A percentile compares a stretch with the other conserved stretches of the same genome.
Evolutionary conservation across 2,329 filamentous ascomycete species (phyloP).

Genomic region (Aureobasidium vineae): DNA sequence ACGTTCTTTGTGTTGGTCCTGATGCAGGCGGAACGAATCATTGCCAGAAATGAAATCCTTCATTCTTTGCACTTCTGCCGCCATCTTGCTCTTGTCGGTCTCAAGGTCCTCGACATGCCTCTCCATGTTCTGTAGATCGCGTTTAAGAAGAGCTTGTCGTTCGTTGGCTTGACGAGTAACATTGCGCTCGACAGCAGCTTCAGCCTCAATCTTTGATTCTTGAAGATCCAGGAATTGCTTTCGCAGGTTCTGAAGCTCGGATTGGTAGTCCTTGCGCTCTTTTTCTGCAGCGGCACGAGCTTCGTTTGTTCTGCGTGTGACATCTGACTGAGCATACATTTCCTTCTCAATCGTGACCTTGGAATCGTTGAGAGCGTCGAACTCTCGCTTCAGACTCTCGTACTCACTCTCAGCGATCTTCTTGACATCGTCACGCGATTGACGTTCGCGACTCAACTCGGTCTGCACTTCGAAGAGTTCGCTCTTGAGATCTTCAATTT

Average conservation of each 20-base stretch:
- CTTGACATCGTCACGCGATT: conserved; percentile 91
- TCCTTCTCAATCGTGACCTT: conserved; percentile 99
- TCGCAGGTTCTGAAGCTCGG: conserved; percentile 77
- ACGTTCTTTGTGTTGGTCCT: conserved; percentile 92
- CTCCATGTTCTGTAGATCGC: conserved; percentile 77
- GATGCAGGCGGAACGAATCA: conserved; percentile 81
- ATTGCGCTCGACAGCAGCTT: conserved; percentile 74
- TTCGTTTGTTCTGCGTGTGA: conserved; percentile 80
- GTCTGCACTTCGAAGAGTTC: conserved; percentile 82
- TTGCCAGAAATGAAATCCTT: conserved; percentile 86
- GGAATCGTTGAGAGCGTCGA: conserved; percentile 80
- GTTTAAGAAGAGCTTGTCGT: conserved; percentile 71
- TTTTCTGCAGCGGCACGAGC: conserved; percentile 75
- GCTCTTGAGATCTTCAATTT: conserved; percentile 82
- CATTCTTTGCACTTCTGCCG: conserved; percentile 76
- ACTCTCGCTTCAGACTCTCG: conserved; percentile 77
- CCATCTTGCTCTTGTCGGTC: conserved; percentile 71
- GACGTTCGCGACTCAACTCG: conserved; percentile 84
- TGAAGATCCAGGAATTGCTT: conserved; percentile 82
- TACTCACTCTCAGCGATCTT: conserved; percentile 88
- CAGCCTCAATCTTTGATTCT: conserved; percentile 78
- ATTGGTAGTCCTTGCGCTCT: conserved; percentile 84
- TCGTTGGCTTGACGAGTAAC: conserved; percentile 77
- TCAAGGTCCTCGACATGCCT: conserved; percentile 76
- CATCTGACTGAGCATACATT: conserved; percentile 92